Percentiles rank a stretch among this genome's conserved stretches.
Conservation (phyloP, 805 yeast genomes). For the Yarrowia sp. region DNA sequence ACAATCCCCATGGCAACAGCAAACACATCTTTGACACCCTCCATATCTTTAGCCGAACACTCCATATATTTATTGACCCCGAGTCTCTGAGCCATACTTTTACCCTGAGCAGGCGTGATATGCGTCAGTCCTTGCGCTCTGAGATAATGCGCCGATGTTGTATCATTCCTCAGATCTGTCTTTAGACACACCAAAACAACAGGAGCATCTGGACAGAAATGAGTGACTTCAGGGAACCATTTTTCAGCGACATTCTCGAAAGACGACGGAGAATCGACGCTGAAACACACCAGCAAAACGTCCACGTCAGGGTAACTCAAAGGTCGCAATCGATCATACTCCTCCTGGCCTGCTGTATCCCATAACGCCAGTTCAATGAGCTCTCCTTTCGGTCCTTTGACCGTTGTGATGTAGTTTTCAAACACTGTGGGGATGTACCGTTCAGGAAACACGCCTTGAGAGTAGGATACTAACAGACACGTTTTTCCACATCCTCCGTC, state of each 20-base stretch:
- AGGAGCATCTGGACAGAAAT: slow-evolving; percentile 79
- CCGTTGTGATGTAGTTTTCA: slow-evolving; percentile 68
- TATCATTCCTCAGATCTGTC: slow-evolving; percentile 51
- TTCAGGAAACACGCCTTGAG: slow-evolving; percentile 67
- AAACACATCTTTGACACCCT: slow-evolving; percentile 67
- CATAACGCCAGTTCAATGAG: slow-evolving; percentile 69
- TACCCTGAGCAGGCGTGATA: slow-evolving; percentile 45
- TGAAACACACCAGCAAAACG: slow-evolving; percentile 69
- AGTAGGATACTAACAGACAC: slow-evolving; percentile 62
- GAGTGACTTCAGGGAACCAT: slow-evolving; percentile 86
- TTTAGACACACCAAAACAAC: slow-evolving; percentile 80
- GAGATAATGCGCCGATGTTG: slow-evolving; percentile 31
- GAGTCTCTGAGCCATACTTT: slow-evolving; percentile 53
- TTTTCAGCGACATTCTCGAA: slow-evolving; percentile 70
- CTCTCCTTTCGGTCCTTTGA: slow-evolving; percentile 49
- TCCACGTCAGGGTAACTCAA: slow-evolving; percentile 78
- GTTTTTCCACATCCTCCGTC: slow-evolving; percentile 94
- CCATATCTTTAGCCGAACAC: slow-evolving; percentile 72
- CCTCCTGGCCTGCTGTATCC: slow-evolving; percentile 93
- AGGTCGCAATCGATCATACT: slow-evolving; percentile 76
- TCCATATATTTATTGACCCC: slow-evolving; percentile 72
- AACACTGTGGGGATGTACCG: slow-evolving; percentile 79
- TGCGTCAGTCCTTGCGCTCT: slow-evolving; percentile 35
- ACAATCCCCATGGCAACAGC: slow-evolving; percentile 52
- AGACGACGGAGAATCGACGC: slow-evolving; percentile 60